phyloP scores from a whole-genome alignment of 352 stramenopile species.

The Phytophthora megakarya region DNA sequence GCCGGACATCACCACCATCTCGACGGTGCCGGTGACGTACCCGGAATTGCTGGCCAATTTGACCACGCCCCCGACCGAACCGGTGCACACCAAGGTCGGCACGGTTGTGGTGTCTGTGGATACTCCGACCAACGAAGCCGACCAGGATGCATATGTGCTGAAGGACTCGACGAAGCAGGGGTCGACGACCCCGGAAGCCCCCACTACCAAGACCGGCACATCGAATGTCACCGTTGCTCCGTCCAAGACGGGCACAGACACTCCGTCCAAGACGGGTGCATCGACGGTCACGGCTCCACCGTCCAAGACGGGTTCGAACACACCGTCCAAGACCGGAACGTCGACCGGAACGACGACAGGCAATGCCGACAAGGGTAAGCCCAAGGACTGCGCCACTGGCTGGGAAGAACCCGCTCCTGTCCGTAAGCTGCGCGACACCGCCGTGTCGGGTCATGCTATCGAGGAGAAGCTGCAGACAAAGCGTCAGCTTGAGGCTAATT shows the following conservation, averaged over 20 bases:
- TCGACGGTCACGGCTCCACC: neutral
- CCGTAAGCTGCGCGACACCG: conserved; percentile 24
- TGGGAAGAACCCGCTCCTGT: conserved; percentile 25
- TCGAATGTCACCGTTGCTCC: neutral
- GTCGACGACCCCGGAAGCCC: neutral
- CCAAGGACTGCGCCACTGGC: conserved; percentile 35
- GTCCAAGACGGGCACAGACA: conserved; percentile 9
- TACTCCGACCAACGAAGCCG: conserved; percentile 1
- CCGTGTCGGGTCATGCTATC: conserved; percentile 6
- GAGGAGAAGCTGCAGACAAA: conserved; percentile 18
- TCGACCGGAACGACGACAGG: neutral
- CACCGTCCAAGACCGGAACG: conserved; percentile 10
- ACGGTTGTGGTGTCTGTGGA: conserved; percentile 23
- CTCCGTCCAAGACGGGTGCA: conserved; percentile 10
- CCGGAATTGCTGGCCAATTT: conserved; percentile 27
- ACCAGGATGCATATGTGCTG: conserved; percentile 19
- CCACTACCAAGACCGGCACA: conserved; percentile 16
- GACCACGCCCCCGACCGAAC: conserved; percentile 18
- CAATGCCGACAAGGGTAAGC: neutral
- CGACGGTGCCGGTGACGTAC: conserved; percentile 20
- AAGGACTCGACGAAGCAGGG: conserved; percentile 8
- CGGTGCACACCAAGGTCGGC: conserved; percentile 28
- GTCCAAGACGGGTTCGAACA: conserved; percentile 10
- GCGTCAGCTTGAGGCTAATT: conserved; percentile 20
- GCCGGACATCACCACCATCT: conserved; percentile 31